Conservation (phyloP, 768 basidiomycete species). For the Boletus rubroflammeus region DNA sequence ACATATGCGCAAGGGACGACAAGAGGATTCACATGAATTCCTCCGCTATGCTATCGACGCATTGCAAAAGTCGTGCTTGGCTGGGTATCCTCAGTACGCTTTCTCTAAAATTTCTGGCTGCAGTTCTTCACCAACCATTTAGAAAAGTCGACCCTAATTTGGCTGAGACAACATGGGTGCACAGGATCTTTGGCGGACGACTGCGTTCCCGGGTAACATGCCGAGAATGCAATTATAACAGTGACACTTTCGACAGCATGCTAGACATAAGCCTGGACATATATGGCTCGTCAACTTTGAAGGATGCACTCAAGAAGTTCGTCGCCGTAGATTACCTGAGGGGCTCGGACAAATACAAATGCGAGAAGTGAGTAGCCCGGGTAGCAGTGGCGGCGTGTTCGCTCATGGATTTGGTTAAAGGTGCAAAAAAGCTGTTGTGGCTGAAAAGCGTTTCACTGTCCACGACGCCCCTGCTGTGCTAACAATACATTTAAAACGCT, state of each 20-base stretch:
- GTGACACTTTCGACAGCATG: constrained; percentile 95
- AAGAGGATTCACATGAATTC: constrained; percentile 98
- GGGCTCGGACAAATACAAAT: constrained; percentile 95
- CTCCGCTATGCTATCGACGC: constrained; percentile 91
- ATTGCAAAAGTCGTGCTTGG: constrained; percentile 79
- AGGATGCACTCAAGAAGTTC: constrained; percentile 76
- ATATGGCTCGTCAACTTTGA: constrained; percentile 53
- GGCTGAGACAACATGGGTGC: constrained; percentile 89
- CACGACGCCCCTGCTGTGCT: constrained; percentile 84
- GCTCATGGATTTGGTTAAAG: constrained; percentile 38
- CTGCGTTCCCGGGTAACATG: constrained; percentile 91
- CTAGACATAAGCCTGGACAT: constrained; percentile 94
- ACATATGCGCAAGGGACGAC: constrained; percentile 84
- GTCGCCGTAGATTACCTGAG: constrained; percentile 77
- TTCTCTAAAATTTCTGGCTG: background rate
- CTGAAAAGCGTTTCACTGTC: constrained; percentile 87
- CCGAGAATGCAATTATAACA: constrained; percentile 73
- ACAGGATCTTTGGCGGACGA: constrained; percentile 89
- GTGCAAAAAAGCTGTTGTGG: constrained; percentile 88
- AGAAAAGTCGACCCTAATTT: constrained; percentile 70
- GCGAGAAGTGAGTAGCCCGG: constrained; percentile 80
- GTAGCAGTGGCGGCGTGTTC: background rate
- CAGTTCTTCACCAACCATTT: constrained; percentile 10
- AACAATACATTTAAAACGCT: constrained; percentile 93
- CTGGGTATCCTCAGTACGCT: constrained; percentile 66